Evolutionary conservation across 805 yeast genomes (phyloP).

Genomic region (Teunomyces lycoperdinae): DNA sequence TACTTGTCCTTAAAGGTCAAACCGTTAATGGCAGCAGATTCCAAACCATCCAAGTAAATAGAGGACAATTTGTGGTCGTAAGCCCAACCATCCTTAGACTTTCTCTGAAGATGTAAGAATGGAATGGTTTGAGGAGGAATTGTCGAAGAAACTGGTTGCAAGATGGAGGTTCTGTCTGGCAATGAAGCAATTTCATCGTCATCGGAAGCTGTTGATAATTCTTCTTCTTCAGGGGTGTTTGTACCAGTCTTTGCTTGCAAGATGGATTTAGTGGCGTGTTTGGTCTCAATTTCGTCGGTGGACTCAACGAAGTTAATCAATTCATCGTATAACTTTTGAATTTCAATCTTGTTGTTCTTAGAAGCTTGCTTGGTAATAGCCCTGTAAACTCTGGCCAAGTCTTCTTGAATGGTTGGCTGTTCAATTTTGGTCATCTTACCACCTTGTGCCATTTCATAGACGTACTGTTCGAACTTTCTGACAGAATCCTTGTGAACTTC

Average conservation of each 20-base stretch:
- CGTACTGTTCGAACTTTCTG: constrained; percentile 93
- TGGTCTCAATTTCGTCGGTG: constrained; percentile 67
- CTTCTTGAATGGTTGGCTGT: constrained; percentile 81
- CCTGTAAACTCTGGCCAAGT: constrained; percentile 76
- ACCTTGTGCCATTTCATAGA: constrained; percentile 94
- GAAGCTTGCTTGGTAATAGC: constrained; percentile 74
- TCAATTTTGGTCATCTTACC: constrained; percentile 70
- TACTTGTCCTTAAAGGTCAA: constrained; percentile 83
- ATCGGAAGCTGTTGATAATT: constrained; percentile 47
- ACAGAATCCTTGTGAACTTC: constrained; percentile 89
- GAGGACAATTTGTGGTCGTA: constrained; percentile 80
- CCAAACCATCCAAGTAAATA: constrained; percentile 82
- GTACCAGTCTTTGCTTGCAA: constrained; percentile 45
- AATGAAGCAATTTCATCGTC: constrained; percentile 86
- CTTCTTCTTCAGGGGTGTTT: constrained; percentile 34
- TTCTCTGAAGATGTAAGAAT: constrained; percentile 87
- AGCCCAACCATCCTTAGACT: constrained; percentile 74
- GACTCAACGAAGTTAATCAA: constrained; percentile 66
- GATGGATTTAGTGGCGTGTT: constrained; percentile 56
- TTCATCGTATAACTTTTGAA: constrained; percentile 68
- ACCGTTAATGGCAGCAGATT: constrained; percentile 92
- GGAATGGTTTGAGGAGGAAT: constrained; percentile 87
- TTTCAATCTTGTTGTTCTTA: constrained; percentile 60
- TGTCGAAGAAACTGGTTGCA: constrained; percentile 69
- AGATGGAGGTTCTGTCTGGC: constrained; percentile 65